Evolutionary conservation across 139 green algal genomes (phyloP), one percentile per base, ranked within the genome.

Genomic region (Raphidocelis subcapitata): DNA sequence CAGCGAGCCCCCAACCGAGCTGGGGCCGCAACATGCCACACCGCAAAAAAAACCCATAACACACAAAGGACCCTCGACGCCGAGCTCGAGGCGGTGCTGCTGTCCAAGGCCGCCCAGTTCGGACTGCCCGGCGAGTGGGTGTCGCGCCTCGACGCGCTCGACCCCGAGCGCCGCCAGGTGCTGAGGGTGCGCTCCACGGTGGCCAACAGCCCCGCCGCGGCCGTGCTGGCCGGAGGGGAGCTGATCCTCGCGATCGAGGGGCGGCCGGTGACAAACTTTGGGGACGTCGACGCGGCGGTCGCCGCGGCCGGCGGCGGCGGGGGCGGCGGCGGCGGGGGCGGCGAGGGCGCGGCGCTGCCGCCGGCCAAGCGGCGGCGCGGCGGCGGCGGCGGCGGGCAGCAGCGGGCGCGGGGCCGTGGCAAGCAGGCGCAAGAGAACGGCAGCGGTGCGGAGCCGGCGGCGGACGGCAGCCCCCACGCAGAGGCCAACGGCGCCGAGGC

Each of bases 61-160:
- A 29, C 16, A 31, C 55, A 16, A 12, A 65, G 78, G 12, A 79
- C 87, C 28, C 80, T 97, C 32, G 87, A 94, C 46, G 90, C 85
- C 15, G 91, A 96, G 83, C 80, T 97, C 60, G 82, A 89, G 76
- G 86, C 90, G 0, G 66, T 95, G 67, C 80, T 94, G 65, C 87
- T 97, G n/a, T 84, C 74, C 65, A 95, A 94, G 81, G 92, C 92
- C 1, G 79, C 84, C 15, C 87, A 93, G 84, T 86, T 89, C 54
- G 87, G 87, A 15, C 75, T 96, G 72, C 87, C 88, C 3, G 61
- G 52, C 5, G 82, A 88, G 62, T 96, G 91, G 88, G 81, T 95
- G 2, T 77, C 72, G 2, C 74, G 79, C 14, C 86, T 97, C 46
- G 83, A 87, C 35, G 29, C 64, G 15, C 59, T 87, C 20, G 92